These are phyloP conservation scores for Theileria sp. DNA, from an alignment of 169 alveolate genomes.

Conservation along the genomic window DNA sequence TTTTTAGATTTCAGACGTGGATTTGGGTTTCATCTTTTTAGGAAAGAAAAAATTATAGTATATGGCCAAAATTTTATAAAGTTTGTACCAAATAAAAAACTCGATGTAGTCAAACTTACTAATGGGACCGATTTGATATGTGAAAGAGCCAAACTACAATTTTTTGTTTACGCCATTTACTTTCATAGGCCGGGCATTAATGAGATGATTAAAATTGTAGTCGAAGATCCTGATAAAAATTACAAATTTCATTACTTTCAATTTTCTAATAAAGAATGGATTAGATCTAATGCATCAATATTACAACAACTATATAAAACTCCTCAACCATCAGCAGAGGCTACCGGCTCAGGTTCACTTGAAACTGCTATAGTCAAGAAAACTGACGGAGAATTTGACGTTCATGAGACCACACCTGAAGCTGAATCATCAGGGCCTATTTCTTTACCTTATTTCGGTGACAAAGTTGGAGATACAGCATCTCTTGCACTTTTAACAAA, in stretches of 20 bases:
- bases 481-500: background rate
- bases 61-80: background rate
- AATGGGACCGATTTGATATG: background rate
- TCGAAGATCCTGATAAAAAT: background rate
- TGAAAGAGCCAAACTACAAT: background rate
- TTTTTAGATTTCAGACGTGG: background rate
- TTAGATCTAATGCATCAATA: background rate
- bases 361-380: background rate
- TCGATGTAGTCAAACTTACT: background rate
- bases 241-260: background rate
- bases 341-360: background rate
- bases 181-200: background rate
- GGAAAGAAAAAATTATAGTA: background rate
- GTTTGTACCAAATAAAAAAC: background rate
- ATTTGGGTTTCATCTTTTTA: background rate
- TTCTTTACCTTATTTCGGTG: background rate
- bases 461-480: background rate
- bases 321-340: too few species aligned
- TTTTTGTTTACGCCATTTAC: background rate
- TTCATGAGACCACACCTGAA: background rate
- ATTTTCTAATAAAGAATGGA: background rate
- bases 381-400: background rate
- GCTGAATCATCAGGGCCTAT: background rate
- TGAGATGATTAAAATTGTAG: background rate
- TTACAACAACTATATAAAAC: too few species aligned